A percentile compares a stretch with the other conserved stretches of the same genome.
Conservation (phyloP, 116 monocot species). For the Posidonia oceanica region DNA sequence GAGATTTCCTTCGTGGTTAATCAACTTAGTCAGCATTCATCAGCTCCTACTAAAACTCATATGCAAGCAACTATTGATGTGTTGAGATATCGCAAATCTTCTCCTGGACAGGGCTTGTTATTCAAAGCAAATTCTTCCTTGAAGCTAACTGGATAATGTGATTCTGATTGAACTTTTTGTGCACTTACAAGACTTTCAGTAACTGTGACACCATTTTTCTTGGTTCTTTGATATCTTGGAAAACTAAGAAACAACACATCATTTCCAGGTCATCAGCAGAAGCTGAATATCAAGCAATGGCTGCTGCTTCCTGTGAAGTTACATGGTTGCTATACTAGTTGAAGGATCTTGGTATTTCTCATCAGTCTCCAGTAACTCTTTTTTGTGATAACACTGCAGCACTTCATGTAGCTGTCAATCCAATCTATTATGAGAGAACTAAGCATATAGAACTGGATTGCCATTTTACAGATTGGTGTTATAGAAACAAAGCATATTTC, state of each 20-base stretch:
- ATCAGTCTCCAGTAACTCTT: neutral
- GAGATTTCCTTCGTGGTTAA: neutral
- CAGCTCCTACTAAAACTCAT: neutral
- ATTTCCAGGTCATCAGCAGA: neutral
- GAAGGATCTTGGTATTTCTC: no score
- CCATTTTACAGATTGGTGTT: neutral
- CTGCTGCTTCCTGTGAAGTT: neutral
- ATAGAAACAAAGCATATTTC: neutral
- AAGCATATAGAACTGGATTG: conserved; percentile 1
- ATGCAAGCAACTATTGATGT: neutral
- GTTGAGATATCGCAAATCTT: neutral
- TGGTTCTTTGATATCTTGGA: neutral
- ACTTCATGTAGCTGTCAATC: neutral
- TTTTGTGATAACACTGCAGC: conserved; percentile 1
- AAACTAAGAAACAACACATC: neutral
- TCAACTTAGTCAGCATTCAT: neutral
- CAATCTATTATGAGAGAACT: neutral
- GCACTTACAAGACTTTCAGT: neutral
- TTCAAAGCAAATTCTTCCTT: neutral
- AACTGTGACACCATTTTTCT: neutral
- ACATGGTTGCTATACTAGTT: neutral
- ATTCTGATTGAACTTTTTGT: neutral
- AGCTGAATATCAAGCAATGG: neutral
- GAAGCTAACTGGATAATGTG: neutral
- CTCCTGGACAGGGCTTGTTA: neutral